phyloP scores from a whole-genome alignment of 257 asterid genomes.

The Jacaranda copaia region DNA sequence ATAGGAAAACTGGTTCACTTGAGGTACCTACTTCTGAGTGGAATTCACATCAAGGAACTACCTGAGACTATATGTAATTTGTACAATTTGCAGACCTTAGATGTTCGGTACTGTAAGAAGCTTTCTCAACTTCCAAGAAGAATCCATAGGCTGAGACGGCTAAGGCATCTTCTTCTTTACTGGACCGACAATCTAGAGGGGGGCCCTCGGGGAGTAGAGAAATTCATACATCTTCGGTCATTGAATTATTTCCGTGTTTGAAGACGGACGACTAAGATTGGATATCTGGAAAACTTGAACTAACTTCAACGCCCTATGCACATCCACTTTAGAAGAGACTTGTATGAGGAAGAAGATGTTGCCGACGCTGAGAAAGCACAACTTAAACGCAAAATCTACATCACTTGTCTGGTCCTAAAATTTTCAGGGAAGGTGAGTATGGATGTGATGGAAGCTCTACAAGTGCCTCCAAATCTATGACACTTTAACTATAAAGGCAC shows the following conservation, averaged over 20 bases:
- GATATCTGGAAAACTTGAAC: constrained; percentile 15
- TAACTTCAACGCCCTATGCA: not conserved
- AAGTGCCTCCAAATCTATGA: not conserved
- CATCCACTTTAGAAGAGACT: not conserved
- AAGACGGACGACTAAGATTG: not conserved
- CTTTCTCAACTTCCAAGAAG: constrained; percentile 8
- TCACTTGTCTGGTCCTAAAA: not conserved
- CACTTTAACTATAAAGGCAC: not conserved
- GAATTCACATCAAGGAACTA: not conserved
- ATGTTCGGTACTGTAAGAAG: not conserved
- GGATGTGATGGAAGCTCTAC: not conserved
- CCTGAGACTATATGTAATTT: constrained; percentile 22
- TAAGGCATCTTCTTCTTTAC: constrained; percentile 7
- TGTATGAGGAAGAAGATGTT: not conserved
- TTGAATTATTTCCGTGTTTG: not conserved
- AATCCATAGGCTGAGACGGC: constrained; percentile 6
- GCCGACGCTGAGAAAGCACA: not conserved
- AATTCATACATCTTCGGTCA: constrained; percentile 14
- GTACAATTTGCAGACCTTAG: constrained; percentile 15
- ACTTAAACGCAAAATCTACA: not conserved
- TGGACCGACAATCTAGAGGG: not conserved
- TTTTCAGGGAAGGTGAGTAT: not conserved
- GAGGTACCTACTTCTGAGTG: constrained; percentile 20
- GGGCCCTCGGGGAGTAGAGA: constrained; percentile 7
- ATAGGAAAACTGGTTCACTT: constrained; percentile 24